Evolutionary conservation across 2,329 filamentous ascomycete species (phyloP), one percentile per base, ranked within the genome.

Genomic region (Alternaria gansuensis): DNA sequence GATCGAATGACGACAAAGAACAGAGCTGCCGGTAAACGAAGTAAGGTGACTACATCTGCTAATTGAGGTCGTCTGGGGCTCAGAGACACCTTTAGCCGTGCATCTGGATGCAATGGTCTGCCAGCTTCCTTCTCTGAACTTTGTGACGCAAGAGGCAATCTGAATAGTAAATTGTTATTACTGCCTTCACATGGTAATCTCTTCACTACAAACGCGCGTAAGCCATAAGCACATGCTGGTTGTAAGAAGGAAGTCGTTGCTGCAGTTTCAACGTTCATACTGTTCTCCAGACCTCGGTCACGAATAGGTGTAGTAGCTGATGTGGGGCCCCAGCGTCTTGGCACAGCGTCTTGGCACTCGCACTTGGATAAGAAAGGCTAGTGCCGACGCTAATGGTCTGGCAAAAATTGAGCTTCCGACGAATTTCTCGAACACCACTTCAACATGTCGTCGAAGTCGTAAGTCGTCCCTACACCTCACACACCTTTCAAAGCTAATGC

Each of bases 361-460:
- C 39, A 29, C 56, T 59, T 55, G 45, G 8, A 33, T 4, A 3
- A 36, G 33, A 37, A 33, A 23, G 34, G 57, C 44, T 63, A 63
- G 60, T 56, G 46, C 23, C 1, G 3, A 29, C 57, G 53, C 63
- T 66, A 62, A 53, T 34, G 41, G 34, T 41, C 45, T 57, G 60
- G 50, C 51, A 41, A 59, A 64, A 68, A 48, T 61, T 57, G 54
- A 64, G 64, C 59, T 62, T 64, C 53, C 58, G 54, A 52, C 58
- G 57, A 65, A 90, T 56, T 56, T 48, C 23, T 59, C 67, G 94
- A 86, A 54, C 88, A 60, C 57, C 57, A 56, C 66, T 64, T 51
- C 64, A 64, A 67, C 55, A 75, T 74, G 66, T 71, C 72, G 71
- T 79, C 80, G 80, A 82, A 85, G 81, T 79, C 82, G 84, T 85